Evolutionary conservation across 179 eudicot genomes (phyloP).

Genomic region (Carnegiea gigantea): DNA sequence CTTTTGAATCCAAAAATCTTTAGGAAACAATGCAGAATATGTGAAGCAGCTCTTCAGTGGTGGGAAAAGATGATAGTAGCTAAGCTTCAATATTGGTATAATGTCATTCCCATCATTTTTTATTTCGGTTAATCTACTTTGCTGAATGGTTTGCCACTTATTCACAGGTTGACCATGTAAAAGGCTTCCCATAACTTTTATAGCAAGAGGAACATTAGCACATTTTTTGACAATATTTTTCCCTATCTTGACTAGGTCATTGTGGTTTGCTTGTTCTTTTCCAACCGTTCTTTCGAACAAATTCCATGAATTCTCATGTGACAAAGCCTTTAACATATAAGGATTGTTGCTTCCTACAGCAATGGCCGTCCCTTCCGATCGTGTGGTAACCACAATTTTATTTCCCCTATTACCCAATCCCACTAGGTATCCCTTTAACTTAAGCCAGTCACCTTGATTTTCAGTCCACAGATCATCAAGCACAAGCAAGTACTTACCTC

Average conservation of each 20-base stretch:
- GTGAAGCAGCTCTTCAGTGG: slow-evolving; percentile 12
- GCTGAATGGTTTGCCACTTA: background rate
- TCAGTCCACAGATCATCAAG: too few species aligned
- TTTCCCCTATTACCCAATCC: background rate
- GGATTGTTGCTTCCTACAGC: background rate
- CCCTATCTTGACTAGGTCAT: too few species aligned
- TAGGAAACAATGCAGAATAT: slow-evolving; percentile 12
- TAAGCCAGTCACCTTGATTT: background rate
- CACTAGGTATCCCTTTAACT: background rate
- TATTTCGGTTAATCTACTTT: background rate
- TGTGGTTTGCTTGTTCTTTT: too few species aligned
- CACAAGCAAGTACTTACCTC: slow-evolving; percentile 3
- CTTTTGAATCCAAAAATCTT: background rate
- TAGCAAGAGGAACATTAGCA: too few species aligned
- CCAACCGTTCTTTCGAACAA: too few species aligned
- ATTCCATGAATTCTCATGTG: background rate
- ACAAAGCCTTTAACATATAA: background rate
- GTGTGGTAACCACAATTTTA: slow-evolving; percentile 20
- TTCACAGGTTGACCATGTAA: too few species aligned
- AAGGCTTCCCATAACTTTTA: too few species aligned
- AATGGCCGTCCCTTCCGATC: background rate
- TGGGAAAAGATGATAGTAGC: background rate
- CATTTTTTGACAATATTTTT: too few species aligned
- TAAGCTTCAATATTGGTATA: background rate
- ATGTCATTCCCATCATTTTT: background rate